These are phyloP conservation scores for Cyclaneusma minus DNA, from an alignment of 2,329 filamentous ascomycete species.

Conservation along the genomic window DNA sequence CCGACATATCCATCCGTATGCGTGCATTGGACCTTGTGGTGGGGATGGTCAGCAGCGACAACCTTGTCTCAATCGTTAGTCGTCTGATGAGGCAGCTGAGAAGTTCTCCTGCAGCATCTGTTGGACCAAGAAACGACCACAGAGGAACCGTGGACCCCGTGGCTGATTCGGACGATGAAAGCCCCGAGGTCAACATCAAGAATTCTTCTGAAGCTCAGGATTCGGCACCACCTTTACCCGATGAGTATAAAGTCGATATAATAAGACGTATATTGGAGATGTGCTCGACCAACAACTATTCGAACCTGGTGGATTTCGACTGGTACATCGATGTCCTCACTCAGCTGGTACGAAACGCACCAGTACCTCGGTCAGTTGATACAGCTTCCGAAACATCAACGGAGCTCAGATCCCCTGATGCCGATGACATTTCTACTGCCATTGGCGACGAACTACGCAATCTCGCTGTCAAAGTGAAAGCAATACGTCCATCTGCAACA, in stretches of 20 bases:
- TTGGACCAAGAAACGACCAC: constrained; percentile 28
- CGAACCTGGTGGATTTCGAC: constrained; percentile 77
- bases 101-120: constrained; percentile 37
- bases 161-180: constrained; percentile 38
- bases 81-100: constrained; percentile 78
- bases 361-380: constrained; percentile 23
- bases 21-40: constrained; percentile 84
- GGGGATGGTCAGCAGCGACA: constrained; percentile 84
- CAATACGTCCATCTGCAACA: constrained; percentile 65
- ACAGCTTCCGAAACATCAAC: constrained; percentile 7
- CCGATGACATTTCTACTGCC: constrained; percentile 41
- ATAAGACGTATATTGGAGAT: constrained; percentile 73
- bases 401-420: constrained; percentile 5
- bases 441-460: constrained; percentile 82
- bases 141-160: constrained; percentile 17
- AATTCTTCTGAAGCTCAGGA: constrained; percentile 36
- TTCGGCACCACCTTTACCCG: constrained; percentile 51
- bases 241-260: constrained; percentile 74
- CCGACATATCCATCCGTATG: constrained; percentile 89
- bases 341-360: constrained; percentile 64
- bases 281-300: constrained; percentile 81
- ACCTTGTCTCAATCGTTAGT: constrained; percentile 69
- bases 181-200: constrained; percentile 30
- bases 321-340: constrained; percentile 92
- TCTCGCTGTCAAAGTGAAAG: constrained; percentile 80